Percentiles rank a stretch among this genome's conserved stretches.
Conservation (phyloP, 1,139 yeast genomes). For the Zhuliangozyma blackwelliae region DNA sequence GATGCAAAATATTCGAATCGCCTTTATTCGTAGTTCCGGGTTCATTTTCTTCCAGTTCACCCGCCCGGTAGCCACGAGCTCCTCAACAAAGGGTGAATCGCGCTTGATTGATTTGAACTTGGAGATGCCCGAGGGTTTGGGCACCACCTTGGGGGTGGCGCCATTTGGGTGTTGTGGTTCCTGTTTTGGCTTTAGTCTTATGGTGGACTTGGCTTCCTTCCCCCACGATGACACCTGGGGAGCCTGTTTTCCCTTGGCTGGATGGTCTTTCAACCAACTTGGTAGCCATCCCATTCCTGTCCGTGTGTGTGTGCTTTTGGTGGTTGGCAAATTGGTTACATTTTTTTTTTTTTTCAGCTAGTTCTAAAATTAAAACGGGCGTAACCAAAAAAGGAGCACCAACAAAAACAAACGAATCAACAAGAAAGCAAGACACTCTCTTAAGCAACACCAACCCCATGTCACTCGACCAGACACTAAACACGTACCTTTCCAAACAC, state of each 20-base stretch:
- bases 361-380: no score
- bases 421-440: no score
- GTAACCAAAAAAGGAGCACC: no score
- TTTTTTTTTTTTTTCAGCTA: no score
- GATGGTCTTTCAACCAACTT: no score
- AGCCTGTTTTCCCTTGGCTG: no score
- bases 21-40: constrained; percentile 32
- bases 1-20: constrained; percentile 36
- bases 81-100: constrained; percentile 31
- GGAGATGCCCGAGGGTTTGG: constrained; percentile 7
- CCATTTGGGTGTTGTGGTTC: constrained; percentile 9
- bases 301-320: background rate
- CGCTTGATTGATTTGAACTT: constrained; percentile 15
- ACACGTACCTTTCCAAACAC: constrained; percentile 17
- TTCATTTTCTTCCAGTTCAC: constrained; percentile 45
- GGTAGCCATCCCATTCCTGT: no score
- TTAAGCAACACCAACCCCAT: constrained; percentile 1
- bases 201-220: constrained; percentile 20
- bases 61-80: constrained; percentile 35
- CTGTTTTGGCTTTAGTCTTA: constrained; percentile 4
- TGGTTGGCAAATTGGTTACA: no score
- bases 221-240: constrained; percentile 28
- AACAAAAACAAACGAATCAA: no score
- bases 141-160: no score
- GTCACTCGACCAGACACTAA: constrained; percentile 12